A percentile compares a stretch with the other conserved stretches of the same genome.
Evolutionary conservation across 1,139 yeast species (phyloP).

Genomic region (Diutina sp.): DNA sequence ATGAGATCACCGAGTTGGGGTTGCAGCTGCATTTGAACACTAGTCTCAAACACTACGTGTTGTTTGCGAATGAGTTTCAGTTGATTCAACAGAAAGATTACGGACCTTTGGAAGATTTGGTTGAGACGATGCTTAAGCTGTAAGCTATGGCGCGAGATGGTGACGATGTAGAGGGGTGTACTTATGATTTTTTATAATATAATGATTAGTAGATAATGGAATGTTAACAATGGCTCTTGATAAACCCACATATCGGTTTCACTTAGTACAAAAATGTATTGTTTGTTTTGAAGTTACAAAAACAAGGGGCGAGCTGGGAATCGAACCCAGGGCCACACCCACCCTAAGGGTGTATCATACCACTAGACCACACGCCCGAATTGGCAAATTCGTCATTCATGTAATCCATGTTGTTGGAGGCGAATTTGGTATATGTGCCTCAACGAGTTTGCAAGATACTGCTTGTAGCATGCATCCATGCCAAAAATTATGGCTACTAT

Average conservation of each 20-base stretch:
- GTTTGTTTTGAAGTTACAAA: no score
- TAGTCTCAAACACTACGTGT: constrained; percentile 83
- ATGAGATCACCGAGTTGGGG: constrained; percentile 84
- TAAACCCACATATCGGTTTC: background rate
- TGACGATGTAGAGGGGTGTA: background rate
- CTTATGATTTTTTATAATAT: background rate
- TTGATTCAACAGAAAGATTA: constrained; percentile 70
- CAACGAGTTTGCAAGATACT: no score
- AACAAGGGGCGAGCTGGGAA: background rate
- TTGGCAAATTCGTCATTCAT: background rate
- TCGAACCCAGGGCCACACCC: background rate
- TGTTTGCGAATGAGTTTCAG: constrained; percentile 75
- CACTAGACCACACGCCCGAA: background rate
- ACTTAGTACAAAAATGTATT: background rate
- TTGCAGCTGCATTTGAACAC: constrained; percentile 89
- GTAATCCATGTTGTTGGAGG: no score
- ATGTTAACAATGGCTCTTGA: background rate
- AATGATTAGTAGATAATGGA: background rate
- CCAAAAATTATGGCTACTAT: no score
- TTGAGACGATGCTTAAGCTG: constrained; percentile 46
- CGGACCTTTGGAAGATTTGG: constrained; percentile 86
- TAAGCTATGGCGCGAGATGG: background rate
- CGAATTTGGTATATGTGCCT: no score
- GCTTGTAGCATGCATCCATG: no score
- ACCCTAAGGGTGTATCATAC: background rate